Conservation (phyloP, 1,284 basidiomycete species). For the Bothia castanella region DNA sequence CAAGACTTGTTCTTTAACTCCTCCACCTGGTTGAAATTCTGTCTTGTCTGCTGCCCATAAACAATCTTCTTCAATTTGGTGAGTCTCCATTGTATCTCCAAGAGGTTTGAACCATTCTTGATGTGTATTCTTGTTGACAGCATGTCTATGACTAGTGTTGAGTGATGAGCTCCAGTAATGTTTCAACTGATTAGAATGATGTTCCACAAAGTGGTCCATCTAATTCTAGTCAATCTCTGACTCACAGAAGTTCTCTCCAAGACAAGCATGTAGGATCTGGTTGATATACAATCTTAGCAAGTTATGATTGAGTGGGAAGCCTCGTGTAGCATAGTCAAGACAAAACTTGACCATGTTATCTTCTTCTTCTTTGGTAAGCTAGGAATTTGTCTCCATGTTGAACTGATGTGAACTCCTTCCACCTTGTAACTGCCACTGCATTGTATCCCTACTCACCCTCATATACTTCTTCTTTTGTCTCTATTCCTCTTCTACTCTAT, state of each 20-base stretch:
- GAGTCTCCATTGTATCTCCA: conserved; percentile 7
- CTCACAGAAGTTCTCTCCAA: conserved; percentile 32
- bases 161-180: conserved; percentile 22
- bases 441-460: background rate
- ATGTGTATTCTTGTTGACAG: conserved; percentile 37
- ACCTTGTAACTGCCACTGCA: background rate
- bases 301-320: conserved; percentile 34
- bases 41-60: conserved; percentile 1
- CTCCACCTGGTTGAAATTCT: background rate
- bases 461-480: too few relatives aligned
- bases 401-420: background rate
- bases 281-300: background rate
- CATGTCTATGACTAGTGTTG: conserved; percentile 31
- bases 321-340: conserved; percentile 5
- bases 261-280: background rate
- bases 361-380: conserved; percentile 1
- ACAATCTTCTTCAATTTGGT: too few relatives aligned
- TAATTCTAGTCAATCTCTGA: conserved; percentile 36
- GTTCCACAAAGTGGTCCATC: conserved; percentile 28
- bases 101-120: conserved; percentile 31
- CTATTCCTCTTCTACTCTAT: too few relatives aligned
- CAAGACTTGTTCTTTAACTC: conserved; percentile 22
- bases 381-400: background rate
- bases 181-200: conserved; percentile 28
- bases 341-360: background rate